phyloP scores from a whole-genome alignment of 2,329 filamentous ascomycete species.

The Trichoderma semiorbis region DNA sequence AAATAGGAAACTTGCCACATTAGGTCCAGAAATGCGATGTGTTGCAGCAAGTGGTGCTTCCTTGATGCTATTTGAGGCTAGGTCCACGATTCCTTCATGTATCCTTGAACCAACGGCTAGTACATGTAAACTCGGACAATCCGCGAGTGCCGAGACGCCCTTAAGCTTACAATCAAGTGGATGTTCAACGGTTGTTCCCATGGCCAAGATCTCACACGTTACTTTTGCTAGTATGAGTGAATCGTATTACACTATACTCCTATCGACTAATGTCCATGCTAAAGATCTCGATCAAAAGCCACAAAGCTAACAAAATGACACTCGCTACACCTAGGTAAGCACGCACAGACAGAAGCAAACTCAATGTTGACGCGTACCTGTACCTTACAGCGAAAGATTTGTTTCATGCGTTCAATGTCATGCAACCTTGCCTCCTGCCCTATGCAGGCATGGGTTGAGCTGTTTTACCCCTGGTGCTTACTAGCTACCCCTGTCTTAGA shows the following conservation, averaged over 20 bases:
- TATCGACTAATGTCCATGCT: not conserved
- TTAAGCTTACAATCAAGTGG: not conserved
- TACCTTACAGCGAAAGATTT: not conserved
- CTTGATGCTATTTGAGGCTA: not conserved
- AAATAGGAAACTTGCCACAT: not conserved
- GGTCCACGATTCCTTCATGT: not conserved
- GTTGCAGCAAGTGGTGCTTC: not conserved
- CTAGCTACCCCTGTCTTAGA: not conserved
- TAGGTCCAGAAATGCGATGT: not conserved
- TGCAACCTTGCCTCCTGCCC: not conserved
- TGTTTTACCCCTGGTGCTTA: conserved; percentile 13
- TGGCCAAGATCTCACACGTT: not conserved
- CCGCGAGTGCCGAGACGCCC: not conserved
- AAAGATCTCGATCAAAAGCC: not conserved
- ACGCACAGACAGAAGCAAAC: not conserved
- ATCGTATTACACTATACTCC: not conserved
- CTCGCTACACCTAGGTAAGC: not conserved
- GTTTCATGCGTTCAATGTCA: not conserved
- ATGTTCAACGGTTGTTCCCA: not conserved
- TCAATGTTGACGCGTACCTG: not conserved
- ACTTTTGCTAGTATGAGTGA: not conserved
- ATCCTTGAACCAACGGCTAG: not conserved
- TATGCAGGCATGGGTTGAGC: not conserved
- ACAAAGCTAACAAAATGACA: not conserved
- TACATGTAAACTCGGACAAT: not conserved